Base-by-base conservation (phyloP, 148 eudicot species). In the Limonium bicolor region DNA sequence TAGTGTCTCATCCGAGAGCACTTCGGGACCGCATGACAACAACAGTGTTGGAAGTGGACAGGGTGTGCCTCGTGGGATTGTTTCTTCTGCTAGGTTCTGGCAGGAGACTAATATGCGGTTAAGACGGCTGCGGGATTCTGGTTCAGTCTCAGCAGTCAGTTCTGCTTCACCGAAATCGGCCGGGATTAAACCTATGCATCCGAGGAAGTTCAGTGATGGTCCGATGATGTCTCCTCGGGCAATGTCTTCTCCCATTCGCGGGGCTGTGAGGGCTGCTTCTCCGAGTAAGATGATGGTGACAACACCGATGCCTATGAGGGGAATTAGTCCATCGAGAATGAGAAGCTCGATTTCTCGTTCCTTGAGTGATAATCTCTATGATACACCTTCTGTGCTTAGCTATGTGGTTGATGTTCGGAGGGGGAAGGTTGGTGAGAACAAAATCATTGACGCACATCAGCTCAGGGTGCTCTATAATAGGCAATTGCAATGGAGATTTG, bases 401-500 rank as follows among this genome's bases (percentile, higher is more conserved):
- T 90, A 53, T 67, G 81, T 78, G 16, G 99, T 84, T 51, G 99
- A 90, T 63, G 78, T 80, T 56, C 74, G 95, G 46, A 77, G 95
- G 53, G 99, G 95, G 28, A 90, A 80, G 60, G 93, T 85, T 23
- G 99, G 95, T 56, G 95, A 90, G 62, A 85, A 78, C 34, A 68
- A 73, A 51, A 69, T 90, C 52, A 53, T 67, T 51, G 95, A 84
- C 67, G 92, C 84, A 11, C 99, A 90, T 41, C 66, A 72, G 13
- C 63, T 90, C 65, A 72, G 95, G 64, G 82, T 90, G 51, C 70
- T 84, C 30, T 74, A 90, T 61, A 90, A 90, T 55, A 65, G 95
- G 49, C 82, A 84, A 41, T 51, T 90, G 73, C 99, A 90, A 53
- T 90, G 99, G 99, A 74, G 95, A 56, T 85, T 77, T 71, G 92